Conservation (phyloP, 768 basidiomycete genomes). For the Termitomyces titanicus region DNA sequence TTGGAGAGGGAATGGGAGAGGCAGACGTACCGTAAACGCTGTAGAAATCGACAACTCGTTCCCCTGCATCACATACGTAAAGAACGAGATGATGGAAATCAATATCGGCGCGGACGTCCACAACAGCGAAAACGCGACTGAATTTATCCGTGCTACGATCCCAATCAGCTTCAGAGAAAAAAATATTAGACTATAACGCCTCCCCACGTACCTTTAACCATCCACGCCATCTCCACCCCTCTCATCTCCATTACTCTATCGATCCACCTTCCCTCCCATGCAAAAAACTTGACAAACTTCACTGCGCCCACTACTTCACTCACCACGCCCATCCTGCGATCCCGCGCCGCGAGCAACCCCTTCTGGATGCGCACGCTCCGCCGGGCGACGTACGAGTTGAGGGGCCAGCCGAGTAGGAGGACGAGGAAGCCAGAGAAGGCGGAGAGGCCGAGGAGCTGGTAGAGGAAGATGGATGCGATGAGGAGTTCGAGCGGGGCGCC, state of each 20-base stretch:
- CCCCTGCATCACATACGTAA: slow-evolving; percentile 65
- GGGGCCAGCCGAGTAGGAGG: slow-evolving; percentile 61
- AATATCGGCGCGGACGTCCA: slow-evolving; percentile 78
- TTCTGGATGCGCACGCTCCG: slow-evolving; percentile 60
- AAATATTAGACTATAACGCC: neutral
- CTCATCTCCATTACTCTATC: slow-evolving; percentile 59
- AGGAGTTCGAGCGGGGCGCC: slow-evolving; percentile 77
- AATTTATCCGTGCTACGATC: slow-evolving; percentile 57
- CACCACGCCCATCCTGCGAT: slow-evolving; percentile 74
- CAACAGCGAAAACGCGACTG: slow-evolving; percentile 62
- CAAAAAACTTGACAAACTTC: slow-evolving; percentile 83
- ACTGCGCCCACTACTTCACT: slow-evolving; percentile 76
- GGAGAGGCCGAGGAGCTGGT: slow-evolving; percentile 64
- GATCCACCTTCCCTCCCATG: slow-evolving; percentile 80
- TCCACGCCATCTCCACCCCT: slow-evolving; percentile 69
- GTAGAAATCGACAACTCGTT: slow-evolving; percentile 72
- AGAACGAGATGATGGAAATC: slow-evolving; percentile 79
- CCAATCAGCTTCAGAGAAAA: neutral
- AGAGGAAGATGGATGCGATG: slow-evolving; percentile 71
- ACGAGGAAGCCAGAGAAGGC: slow-evolving; percentile 79
- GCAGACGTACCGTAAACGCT: slow-evolving; percentile 74
- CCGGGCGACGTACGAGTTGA: slow-evolving; percentile 64
- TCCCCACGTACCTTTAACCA: slow-evolving; percentile 54
- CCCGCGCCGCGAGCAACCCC: slow-evolving; percentile 55
- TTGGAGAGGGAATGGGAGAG: neutral